Evolutionary conservation across 352 stramenopile genomes (phyloP), one percentile per base, ranked within the genome.

Genomic region (Proteromonas lacertae): DNA sequence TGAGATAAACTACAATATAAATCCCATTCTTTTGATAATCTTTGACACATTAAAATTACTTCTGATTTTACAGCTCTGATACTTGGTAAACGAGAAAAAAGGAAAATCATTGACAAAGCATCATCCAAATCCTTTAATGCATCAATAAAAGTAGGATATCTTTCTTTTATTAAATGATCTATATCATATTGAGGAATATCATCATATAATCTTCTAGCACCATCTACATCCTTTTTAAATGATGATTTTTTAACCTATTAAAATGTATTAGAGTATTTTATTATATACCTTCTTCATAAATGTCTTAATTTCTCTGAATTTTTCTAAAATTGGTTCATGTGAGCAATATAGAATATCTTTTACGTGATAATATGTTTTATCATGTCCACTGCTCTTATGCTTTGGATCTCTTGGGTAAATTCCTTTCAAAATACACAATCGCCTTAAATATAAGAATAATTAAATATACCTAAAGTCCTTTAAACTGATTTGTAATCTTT

Each of bases 331-430:
- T 0, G 87, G 87, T 50, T 99, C 87, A 51, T 99, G 80, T 1
- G 74, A 63, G 40, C 97, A 55, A 43, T 81, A 92, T 55, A 70
- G 69, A 32, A 99, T 67, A 56, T 99, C 87, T 56, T 96, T 96
- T 37, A 94, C 63, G 56, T 96, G 88, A 57, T 96, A 99, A 53
- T 94, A 95, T 22, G 79, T 82, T 61, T 93, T 90, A 40, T 90
- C 75, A 47, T 86, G 88, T 17, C 32, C 38, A 66, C 69, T 2
- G 56, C 53, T 13, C 53, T 41, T 42, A 50, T 89, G 88, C 43
- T 77, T 72, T 14, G 83, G 83, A 43, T 96, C 75, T 35, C 87
- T 63, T 16, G 87, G 87, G 60, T 96, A 97, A 25, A 98, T 81
- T 26, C 87, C 87, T 57, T 98, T 98, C 29, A 98, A 60, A 50